These are phyloP conservation scores for Ustilago trichophora DNA, from an alignment of 1,284 basidiomycete species.

Conservation along the genomic window DNA sequence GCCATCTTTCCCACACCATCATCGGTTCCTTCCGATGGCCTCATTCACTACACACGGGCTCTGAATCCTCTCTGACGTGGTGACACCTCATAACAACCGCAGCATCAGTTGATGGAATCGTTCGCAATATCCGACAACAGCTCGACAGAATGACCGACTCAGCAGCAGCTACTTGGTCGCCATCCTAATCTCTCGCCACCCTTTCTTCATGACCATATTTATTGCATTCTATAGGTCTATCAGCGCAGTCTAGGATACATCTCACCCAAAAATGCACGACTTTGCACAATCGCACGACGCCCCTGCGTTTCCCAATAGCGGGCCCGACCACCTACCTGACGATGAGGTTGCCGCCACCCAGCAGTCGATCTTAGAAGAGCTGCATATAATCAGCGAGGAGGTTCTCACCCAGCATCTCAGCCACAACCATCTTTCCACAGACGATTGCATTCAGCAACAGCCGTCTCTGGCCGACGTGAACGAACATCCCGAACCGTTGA, in stretches of 20 bases:
- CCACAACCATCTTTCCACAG: background rate
- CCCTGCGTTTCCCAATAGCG: background rate
- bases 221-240: too few relatives aligned
- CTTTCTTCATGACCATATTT: too few relatives aligned
- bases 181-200: background rate
- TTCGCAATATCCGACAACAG: background rate
- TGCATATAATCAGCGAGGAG: conserved; percentile 43
- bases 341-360: conserved; percentile 40
- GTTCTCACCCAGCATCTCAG: background rate
- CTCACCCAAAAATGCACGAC: too few relatives aligned
- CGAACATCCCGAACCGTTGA: too few relatives aligned
- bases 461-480: too few relatives aligned
- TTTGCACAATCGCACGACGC: background rate
- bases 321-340: conserved; percentile 3
- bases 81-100: background rate
- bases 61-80: conserved; percentile 2
- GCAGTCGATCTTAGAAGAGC: conserved; percentile 39
- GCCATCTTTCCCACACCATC: background rate
- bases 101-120: background rate
- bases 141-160: conserved; percentile 11
- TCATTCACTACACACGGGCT: background rate
- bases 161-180: background rate
- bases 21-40: conserved; percentile 15
- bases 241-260: too few relatives aligned
- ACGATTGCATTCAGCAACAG: too few relatives aligned